Evolutionary conservation across 345 rosid genomes (phyloP).

Genomic region (Acer yangbiense): DNA sequence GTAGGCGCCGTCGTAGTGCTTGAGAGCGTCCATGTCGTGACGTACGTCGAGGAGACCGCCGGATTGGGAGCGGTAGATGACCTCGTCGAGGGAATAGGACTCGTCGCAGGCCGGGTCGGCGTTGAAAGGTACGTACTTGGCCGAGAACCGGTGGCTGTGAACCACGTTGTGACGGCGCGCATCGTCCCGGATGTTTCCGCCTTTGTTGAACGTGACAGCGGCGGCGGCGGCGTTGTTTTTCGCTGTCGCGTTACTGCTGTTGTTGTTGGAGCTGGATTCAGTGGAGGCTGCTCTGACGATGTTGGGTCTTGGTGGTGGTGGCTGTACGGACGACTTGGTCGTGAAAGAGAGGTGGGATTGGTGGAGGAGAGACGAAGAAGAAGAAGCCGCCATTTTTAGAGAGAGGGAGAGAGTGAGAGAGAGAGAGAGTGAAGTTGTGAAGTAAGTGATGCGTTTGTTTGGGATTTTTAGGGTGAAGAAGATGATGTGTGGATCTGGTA

Average conservation of each 20-base stretch:
- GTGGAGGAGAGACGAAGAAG: conserved; percentile 19
- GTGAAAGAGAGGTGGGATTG: conserved; percentile 9
- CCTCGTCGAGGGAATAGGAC: conserved; percentile 53
- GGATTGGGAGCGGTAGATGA: conserved; percentile 47
- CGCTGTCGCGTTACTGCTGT: too few species aligned
- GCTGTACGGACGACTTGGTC: neutral
- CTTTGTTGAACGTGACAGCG: neutral
- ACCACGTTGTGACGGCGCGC: conserved; percentile 44
- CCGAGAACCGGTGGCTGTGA: conserved; percentile 37
- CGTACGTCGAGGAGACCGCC: conserved; percentile 53
- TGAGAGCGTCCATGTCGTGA: conserved; percentile 47
- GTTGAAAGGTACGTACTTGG: conserved; percentile 63
- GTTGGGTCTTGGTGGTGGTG: neutral
- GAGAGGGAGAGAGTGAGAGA: neutral
- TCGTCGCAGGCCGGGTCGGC: conserved; percentile 30
- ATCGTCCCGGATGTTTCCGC: conserved; percentile 46
- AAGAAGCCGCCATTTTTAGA: conserved; percentile 30
- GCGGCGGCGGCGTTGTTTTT: too few species aligned
- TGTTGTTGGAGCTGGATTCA: neutral
- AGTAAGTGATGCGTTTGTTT: neutral
- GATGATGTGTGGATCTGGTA: too few species aligned
- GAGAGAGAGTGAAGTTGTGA: neutral
- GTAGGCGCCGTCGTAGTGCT: conserved; percentile 40
- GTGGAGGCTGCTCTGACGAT: conserved; percentile 4
- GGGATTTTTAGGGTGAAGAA: neutral